These are phyloP conservation scores for Cupressus sempervirens DNA, from an alignment of 75 land plant species.

Conservation along the genomic window DNA sequence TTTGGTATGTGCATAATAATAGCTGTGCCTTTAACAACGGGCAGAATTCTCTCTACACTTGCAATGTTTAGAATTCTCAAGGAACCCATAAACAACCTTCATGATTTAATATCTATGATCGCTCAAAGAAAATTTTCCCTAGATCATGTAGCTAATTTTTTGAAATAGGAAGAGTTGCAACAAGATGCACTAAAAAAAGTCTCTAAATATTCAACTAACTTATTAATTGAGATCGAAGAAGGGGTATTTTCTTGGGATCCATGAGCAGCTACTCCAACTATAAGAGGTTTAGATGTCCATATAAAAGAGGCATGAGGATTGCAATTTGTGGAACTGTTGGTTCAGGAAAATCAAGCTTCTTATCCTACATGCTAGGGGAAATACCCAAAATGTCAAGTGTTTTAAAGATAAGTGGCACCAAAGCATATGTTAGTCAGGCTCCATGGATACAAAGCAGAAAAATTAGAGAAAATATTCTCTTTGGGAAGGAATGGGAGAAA, in stretches of 20 bases:
- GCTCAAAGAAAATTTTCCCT: slow-evolving; percentile 16
- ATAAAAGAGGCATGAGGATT: slow-evolving; percentile 44
- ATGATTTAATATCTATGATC: slow-evolving; percentile 51
- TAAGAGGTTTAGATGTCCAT: slow-evolving; percentile 42
- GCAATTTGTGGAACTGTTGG: no score
- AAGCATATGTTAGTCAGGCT: slow-evolving; percentile 84
- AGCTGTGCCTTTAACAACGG: slow-evolving; percentile 74
- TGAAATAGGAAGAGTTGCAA: slow-evolving; percentile 66
- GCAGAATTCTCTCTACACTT: slow-evolving; percentile 8
- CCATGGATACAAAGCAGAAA: slow-evolving; percentile 77
- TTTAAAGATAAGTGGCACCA: slow-evolving; percentile 61
- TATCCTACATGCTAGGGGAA: slow-evolving; percentile 14
- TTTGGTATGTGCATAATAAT: slow-evolving; percentile 64
- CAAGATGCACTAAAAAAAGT: slow-evolving; percentile 45
- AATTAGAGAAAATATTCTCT: no score
- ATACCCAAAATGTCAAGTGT: slow-evolving; percentile 62
- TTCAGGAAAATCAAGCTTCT: no score
- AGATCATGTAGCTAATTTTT: slow-evolving; percentile 56
- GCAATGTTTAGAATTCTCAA: slow-evolving; percentile 23
- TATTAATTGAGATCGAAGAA: slow-evolving; percentile 39
- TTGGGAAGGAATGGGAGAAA: no score
- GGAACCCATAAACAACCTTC: slow-evolving; percentile 70
- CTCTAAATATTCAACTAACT: slow-evolving; percentile 26
- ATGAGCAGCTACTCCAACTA: slow-evolving; percentile 34
- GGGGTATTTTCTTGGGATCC: slow-evolving; percentile 44